These are phyloP conservation scores for Mycena venus DNA, from an alignment of 768 basidiomycete genomes.

Conservation along the genomic window DNA sequence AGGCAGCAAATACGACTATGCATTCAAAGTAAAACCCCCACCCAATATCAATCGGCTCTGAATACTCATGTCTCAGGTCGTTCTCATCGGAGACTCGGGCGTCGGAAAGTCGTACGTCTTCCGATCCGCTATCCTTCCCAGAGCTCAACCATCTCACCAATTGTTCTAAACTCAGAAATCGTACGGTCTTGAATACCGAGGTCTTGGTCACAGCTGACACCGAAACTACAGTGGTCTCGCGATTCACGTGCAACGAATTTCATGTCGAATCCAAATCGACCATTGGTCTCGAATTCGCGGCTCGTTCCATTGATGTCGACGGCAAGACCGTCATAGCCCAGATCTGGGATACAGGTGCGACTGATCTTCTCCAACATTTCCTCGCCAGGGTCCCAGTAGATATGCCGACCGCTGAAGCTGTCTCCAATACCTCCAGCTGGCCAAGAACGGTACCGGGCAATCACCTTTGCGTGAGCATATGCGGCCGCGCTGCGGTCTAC, in stretches of 20 bases:
- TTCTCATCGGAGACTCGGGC: slow-evolving; percentile 98
- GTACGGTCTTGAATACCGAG: slow-evolving; percentile 37
- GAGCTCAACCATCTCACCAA: neutral
- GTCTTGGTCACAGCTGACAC: neutral
- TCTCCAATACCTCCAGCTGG: slow-evolving; percentile 69
- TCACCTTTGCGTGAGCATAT: slow-evolving; percentile 90
- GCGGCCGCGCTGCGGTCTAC: slow-evolving; percentile 1
- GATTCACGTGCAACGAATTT: slow-evolving; percentile 99
- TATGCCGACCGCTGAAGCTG: slow-evolving; percentile 3
- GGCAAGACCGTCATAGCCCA: slow-evolving; percentile 98
- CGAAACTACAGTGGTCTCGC: slow-evolving; percentile 86
- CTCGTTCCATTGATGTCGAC: slow-evolving; percentile 93
- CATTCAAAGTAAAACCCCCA: slow-evolving; percentile 88
- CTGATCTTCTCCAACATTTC: slow-evolving; percentile 10
- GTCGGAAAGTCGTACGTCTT: slow-evolving; percentile 99
- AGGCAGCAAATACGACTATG: no score
- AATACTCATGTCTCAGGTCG: slow-evolving; percentile 71
- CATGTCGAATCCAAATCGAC: slow-evolving; percentile 99
- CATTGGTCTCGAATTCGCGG: slow-evolving; percentile 99
- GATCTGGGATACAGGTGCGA: slow-evolving; percentile 97
- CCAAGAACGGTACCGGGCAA: slow-evolving; percentile 97
- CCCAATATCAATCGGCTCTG: neutral
- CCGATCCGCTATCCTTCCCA: slow-evolving; percentile 29
- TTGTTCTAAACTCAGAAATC: slow-evolving; percentile 41
- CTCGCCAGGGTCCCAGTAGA: neutral